phyloP scores from a whole-genome alignment of 2,329 filamentous ascomycete genomes.

The Penicillium freii region DNA sequence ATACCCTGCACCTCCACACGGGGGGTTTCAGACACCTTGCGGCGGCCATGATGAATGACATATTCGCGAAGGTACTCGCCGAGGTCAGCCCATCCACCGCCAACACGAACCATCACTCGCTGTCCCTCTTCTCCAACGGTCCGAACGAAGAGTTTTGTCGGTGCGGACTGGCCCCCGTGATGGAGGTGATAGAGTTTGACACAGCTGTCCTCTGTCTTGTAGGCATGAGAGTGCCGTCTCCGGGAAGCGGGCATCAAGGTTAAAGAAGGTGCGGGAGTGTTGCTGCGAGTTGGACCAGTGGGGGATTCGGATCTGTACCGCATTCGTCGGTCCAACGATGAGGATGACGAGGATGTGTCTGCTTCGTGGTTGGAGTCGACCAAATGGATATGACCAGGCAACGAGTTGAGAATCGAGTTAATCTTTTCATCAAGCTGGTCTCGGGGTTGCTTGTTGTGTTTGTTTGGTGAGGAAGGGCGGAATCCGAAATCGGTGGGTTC shows the following conservation, averaged over 20 bases:
- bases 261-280: constrained; percentile 65
- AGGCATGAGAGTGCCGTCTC: constrained; percentile 34
- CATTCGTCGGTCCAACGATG: constrained; percentile 35
- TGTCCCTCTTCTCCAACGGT: constrained; percentile 87
- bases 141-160: constrained; percentile 92
- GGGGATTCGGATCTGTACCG: constrained; percentile 36
- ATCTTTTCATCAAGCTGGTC: constrained; percentile 78
- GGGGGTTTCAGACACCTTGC: constrained; percentile 54
- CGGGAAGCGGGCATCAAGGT: constrained; percentile 62
- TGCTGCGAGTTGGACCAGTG: constrained; percentile 44
- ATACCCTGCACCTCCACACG: constrained; percentile 57
- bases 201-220: constrained; percentile 59
- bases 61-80: constrained; percentile 95
- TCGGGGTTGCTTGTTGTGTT: constrained; percentile 48
- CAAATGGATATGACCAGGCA: constrained; percentile 77
- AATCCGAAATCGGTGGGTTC: constrained; percentile 21
- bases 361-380: constrained; percentile 49
- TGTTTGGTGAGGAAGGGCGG: constrained; percentile 43
- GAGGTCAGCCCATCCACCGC: constrained; percentile 96
- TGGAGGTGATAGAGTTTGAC: constrained; percentile 92
- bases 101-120: constrained; percentile 95
- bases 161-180: constrained; percentile 75
- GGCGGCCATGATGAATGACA: constrained; percentile 84
- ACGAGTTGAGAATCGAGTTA: constrained; percentile 70
- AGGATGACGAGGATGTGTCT: constrained; percentile 31